Evolutionary conservation across 176 grass and related monocot species (phyloP).

Genomic region (Oryza officinalis): DNA sequence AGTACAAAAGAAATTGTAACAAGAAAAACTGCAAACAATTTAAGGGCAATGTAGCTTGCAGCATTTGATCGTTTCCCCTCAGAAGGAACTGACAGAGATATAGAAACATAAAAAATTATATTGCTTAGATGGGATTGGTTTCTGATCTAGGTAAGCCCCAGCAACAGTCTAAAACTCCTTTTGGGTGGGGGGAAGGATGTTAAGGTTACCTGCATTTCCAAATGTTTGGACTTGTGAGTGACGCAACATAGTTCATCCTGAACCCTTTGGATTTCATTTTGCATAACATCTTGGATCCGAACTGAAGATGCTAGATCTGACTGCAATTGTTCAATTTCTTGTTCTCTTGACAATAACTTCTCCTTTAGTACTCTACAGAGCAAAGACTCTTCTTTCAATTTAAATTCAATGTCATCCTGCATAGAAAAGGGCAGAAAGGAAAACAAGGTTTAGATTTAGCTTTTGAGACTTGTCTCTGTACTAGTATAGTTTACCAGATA

Average conservation of each 20-base stretch:
- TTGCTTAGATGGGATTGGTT: conserved; percentile 12
- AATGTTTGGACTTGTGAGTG: conserved; percentile 63
- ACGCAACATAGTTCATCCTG: conserved; percentile 57
- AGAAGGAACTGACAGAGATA: not conserved
- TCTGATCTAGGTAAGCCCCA: not conserved
- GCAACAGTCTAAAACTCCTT: not conserved
- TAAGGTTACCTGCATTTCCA: conserved; percentile 67
- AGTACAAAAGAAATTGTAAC: not conserved
- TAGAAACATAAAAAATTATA: not conserved
- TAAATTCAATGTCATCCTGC: conserved; percentile 62
- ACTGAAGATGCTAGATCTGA: conserved; percentile 59
- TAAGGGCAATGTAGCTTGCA: not conserved
- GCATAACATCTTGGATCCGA: conserved; percentile 48
- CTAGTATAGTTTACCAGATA: not conserved
- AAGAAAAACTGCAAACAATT: conserved; percentile 1
- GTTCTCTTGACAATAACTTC: conserved; percentile 57
- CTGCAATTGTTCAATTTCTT: conserved; percentile 67
- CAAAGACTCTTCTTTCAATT: conserved; percentile 68
- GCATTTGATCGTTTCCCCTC: conserved; percentile 12
- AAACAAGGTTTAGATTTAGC: conserved; percentile 18
- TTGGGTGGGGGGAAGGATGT: not conserved
- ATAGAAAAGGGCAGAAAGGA: conserved; percentile 26
- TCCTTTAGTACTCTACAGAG: conserved; percentile 67
- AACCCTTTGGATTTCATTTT: conserved; percentile 60
- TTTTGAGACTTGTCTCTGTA: not conserved